Evolutionary conservation across 768 basidiomycete species (phyloP).

Genomic region (Scleroderma bovista): DNA sequence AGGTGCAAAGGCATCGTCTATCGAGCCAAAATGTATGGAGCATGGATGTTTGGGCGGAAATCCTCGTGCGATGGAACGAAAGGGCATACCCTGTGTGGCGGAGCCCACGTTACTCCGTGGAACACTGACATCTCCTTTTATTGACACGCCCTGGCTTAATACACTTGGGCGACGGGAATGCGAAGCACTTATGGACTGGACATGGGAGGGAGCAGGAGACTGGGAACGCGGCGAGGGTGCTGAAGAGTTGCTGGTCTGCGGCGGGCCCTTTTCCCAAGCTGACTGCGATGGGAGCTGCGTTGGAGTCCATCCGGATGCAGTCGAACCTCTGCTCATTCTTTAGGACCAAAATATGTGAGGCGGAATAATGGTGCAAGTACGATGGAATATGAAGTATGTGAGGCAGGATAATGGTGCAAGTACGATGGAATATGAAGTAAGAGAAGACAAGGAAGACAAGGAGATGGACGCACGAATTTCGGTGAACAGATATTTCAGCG

Average conservation of each 20-base stretch:
- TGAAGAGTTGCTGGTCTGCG: constrained; percentile 46
- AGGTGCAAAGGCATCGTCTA: constrained; percentile 72
- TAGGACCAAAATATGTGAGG: constrained; percentile 5
- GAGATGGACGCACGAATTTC: constrained; percentile 37
- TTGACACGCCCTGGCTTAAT: constrained; percentile 63
- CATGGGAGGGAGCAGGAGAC: constrained; percentile 61
- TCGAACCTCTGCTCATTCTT: constrained; percentile 96
- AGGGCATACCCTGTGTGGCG: constrained; percentile 57
- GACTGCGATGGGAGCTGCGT: constrained; percentile 73
- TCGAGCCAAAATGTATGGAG: constrained; percentile 66
- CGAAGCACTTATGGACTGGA: constrained; percentile 39
- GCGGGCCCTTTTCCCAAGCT: constrained; percentile 90
- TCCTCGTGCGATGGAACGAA: background rate
- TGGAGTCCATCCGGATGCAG: constrained; percentile 68
- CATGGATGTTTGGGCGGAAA: constrained; percentile 1
- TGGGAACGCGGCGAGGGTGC: constrained; percentile 67
- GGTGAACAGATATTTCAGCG: constrained; percentile 40
- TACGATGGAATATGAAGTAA: constrained; percentile 3
- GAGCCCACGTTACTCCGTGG: constrained; percentile 58
- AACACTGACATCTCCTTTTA: constrained; percentile 77
- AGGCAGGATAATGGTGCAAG: background rate
- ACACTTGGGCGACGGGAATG: constrained; percentile 79
- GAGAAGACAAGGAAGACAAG: constrained; percentile 1
- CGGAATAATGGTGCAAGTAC: background rate
- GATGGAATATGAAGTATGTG: background rate